These are phyloP conservation scores for Melastoma candidum DNA, from an alignment of 441 rosid genomes.

Conservation along the genomic window DNA sequence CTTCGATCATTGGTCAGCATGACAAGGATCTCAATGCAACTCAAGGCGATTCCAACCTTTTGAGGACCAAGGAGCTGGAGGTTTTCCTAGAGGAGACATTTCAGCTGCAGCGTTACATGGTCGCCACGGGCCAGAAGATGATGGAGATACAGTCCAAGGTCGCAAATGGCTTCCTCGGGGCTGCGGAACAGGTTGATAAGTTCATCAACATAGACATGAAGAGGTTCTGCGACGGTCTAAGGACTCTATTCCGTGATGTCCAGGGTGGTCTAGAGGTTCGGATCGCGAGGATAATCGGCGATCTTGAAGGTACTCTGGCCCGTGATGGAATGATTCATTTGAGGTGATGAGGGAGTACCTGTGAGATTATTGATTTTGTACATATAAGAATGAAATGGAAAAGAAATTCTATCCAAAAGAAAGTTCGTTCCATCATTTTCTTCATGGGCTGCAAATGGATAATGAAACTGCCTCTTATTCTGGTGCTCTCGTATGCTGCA, in stretches of 20 bases:
- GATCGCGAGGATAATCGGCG: constrained; percentile 78
- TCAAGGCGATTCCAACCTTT: constrained; percentile 14
- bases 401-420: no score
- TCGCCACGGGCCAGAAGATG: constrained; percentile 78
- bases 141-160: constrained; percentile 71
- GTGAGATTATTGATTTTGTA: constrained; percentile 7
- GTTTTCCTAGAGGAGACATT: constrained; percentile 83
- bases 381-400: no score
- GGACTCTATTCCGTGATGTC: constrained; percentile 58
- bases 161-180: constrained; percentile 34
- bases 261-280: constrained; percentile 89
- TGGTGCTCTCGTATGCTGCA: no score
- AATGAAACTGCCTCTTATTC: no score
- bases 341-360: constrained; percentile 17
- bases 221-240: constrained; percentile 51
- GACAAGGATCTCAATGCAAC: constrained; percentile 29
- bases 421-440: no score
- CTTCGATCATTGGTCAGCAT: constrained; percentile 30
- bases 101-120: constrained; percentile 81
- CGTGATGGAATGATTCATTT: constrained; percentile 67
- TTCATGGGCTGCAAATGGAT: no score
- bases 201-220: constrained; percentile 46
- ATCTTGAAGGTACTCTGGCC: constrained; percentile 78
- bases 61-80: constrained; percentile 40
- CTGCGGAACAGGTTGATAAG: constrained; percentile 36